phyloP scores from a whole-genome alignment of 257 asterid species.

The Nicotiana paniculata region DNA sequence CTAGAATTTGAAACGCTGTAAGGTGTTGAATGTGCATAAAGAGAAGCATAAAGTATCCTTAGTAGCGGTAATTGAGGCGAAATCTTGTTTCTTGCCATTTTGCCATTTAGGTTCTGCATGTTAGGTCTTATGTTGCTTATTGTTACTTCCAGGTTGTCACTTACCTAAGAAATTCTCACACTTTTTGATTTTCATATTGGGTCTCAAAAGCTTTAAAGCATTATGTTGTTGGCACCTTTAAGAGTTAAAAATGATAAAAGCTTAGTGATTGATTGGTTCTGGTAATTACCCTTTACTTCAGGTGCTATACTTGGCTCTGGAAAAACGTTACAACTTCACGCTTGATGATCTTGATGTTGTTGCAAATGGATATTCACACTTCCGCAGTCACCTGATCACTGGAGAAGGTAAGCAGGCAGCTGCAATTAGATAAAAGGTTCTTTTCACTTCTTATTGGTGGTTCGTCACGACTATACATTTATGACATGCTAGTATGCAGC shows the following conservation, averaged over 20 bases:
- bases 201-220: background rate
- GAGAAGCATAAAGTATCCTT: background rate
- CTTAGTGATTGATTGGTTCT: background rate
- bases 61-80: background rate
- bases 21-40: background rate
- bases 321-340: slow-evolving; percentile 88
- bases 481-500: background rate
- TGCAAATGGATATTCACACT: slow-evolving; percentile 85
- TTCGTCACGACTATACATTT: background rate
- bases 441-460: background rate
- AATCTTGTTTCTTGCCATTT: background rate
- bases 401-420: slow-evolving; percentile 35
- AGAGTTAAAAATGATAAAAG: background rate
- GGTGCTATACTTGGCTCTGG: slow-evolving; percentile 86
- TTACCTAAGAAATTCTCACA: background rate
- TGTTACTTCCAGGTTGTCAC: background rate
- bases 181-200: background rate
- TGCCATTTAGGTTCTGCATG: background rate
- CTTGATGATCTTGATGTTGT: slow-evolving; percentile 77
- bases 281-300: slow-evolving; percentile 15
- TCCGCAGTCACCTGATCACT: slow-evolving; percentile 42
- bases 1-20: background rate
- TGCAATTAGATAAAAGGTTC: too few relatives aligned
- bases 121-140: background rate
- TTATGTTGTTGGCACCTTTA: background rate